Evolutionary conservation across 78 protist genomes (phyloP).

Genomic region (Dictyostelium capitatum): DNA sequence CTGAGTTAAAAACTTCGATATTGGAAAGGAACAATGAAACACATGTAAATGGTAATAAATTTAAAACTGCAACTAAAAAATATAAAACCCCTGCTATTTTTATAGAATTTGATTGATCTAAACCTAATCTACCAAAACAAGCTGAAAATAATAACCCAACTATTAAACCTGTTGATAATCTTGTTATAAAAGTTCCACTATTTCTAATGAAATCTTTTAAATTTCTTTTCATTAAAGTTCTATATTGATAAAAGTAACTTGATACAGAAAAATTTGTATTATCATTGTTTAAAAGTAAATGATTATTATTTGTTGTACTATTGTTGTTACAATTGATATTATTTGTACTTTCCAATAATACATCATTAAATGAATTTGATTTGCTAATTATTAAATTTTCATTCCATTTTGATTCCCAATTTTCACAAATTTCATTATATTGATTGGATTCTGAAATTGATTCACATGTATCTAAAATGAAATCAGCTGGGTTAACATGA

Average conservation of each 20-base stretch:
- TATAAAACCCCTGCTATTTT: conserved; percentile 48
- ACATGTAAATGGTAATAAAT: conserved; percentile 23
- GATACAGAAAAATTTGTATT: no score
- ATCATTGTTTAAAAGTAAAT: no score
- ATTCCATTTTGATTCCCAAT: conserved; percentile 41
- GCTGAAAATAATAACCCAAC: conserved; percentile 62
- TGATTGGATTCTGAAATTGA: conserved; percentile 9
- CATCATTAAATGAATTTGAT: no score
- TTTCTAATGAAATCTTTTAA: conserved; percentile 40
- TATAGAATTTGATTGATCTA: conserved; percentile 6
- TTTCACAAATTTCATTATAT: conserved; percentile 31
- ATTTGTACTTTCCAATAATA: no score
- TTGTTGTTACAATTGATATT: no score
- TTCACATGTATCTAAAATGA: conserved; percentile 31
- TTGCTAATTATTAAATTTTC: not conserved
- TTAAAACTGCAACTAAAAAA: conserved; percentile 18
- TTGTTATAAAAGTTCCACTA: not conserved
- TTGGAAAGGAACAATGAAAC: conserved; percentile 37
- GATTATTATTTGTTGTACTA: no score
- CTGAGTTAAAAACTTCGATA: conserved; percentile 53
- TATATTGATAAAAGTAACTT: conserved; percentile 4
- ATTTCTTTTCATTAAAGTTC: conserved; percentile 1
- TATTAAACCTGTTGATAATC: conserved; percentile 5
- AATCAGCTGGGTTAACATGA: conserved; percentile 66
- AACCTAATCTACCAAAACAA: conserved; percentile 31